Evolutionary conservation across 2,329 filamentous ascomycete genomes (phyloP).

Genomic region (Sporothrix inflata): DNA sequence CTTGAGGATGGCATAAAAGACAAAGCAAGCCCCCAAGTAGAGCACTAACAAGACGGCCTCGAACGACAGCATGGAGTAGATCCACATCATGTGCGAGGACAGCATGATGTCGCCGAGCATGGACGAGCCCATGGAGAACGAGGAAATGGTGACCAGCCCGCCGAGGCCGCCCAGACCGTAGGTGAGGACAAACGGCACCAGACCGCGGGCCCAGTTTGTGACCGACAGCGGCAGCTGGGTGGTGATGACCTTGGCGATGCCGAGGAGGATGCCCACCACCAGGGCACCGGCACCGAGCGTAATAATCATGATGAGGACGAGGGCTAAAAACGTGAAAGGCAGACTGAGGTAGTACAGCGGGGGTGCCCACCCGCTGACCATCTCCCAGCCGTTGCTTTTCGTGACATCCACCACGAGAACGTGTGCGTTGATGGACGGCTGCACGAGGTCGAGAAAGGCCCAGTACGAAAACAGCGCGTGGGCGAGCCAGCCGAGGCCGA

Average conservation of each 20-base stretch:
- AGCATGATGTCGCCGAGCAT: neutral
- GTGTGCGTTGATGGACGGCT: slow-evolving; percentile 20
- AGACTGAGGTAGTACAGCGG: neutral
- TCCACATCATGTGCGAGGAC: neutral
- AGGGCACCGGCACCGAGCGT: neutral
- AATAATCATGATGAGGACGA: neutral
- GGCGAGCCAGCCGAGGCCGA: neutral
- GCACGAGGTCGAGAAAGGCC: slow-evolving; percentile 31
- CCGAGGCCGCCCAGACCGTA: neutral
- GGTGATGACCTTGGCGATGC: neutral
- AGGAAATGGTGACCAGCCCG: neutral
- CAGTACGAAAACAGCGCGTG: slow-evolving; percentile 23
- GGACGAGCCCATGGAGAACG: neutral
- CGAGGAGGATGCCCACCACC: neutral
- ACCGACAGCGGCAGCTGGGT: neutral
- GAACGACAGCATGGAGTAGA: slow-evolving; percentile 1
- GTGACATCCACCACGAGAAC: slow-evolving; percentile 24
- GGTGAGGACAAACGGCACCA: neutral
- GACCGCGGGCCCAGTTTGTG: neutral
- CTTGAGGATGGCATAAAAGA: slow-evolving; percentile 6
- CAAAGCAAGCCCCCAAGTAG: neutral
- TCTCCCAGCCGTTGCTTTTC: neutral
- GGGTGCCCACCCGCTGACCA: neutral
- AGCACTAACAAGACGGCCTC: slow-evolving; percentile 15
- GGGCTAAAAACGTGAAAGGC: neutral